Percentiles rank a stretch among this genome's conserved stretches.
Evolutionary conservation across 768 basidiomycete species (phyloP).

Genomic region (Lactarius quietus): DNA sequence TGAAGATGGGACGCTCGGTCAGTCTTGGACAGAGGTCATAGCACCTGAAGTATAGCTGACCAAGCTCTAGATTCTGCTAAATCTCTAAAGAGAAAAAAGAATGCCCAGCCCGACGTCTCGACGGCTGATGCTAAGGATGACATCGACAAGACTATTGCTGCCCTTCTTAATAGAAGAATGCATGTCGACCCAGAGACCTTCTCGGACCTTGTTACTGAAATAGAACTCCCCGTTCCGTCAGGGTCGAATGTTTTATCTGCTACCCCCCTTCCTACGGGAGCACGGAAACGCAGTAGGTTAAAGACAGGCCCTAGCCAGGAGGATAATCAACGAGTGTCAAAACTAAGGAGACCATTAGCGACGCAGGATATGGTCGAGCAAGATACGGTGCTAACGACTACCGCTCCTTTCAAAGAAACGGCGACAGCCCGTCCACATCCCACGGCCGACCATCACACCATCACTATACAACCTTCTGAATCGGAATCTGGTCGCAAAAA

Average conservation of each 20-base stretch:
- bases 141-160: conserved; percentile 19
- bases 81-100: conserved; percentile 2
- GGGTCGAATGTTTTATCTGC: background rate
- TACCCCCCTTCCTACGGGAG: background rate
- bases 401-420: background rate
- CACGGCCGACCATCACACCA: background rate
- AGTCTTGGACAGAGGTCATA: conserved; percentile 6
- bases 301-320: background rate
- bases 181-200: background rate
- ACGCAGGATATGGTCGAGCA: background rate
- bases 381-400: background rate
- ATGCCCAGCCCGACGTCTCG: background rate
- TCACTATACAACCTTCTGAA: background rate
- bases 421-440: background rate
- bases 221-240: background rate
- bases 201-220: background rate
- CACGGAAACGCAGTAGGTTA: background rate
- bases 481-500: background rate
- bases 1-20: background rate
- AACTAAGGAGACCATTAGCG: background rate
- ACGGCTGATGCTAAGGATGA: conserved; percentile 5
- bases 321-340: background rate
- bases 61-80: conserved; percentile 7
- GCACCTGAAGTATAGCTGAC: background rate
- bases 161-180: conserved; percentile 11